These are phyloP conservation scores for Glonium stellatum DNA, from an alignment of 495 filamentous ascomycete genomes.

Conservation along the genomic window DNA sequence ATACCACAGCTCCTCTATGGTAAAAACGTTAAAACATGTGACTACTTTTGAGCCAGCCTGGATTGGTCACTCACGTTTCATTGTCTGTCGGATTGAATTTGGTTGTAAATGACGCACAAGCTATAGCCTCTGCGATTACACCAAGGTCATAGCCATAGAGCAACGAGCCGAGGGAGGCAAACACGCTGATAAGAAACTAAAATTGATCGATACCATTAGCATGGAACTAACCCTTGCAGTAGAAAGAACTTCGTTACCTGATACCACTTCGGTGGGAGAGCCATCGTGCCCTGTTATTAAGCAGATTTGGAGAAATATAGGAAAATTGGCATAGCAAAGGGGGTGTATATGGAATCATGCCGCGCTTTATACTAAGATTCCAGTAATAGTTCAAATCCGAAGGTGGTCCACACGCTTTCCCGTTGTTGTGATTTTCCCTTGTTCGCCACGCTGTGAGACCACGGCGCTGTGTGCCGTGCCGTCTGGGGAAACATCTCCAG, in stretches of 20 bases:
- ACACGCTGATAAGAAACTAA: constrained; percentile 37
- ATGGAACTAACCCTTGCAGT: neutral
- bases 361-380: neutral
- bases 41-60: neutral
- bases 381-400: neutral
- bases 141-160: constrained; percentile 41
- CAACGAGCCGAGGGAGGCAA: constrained; percentile 38
- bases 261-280: constrained; percentile 50
- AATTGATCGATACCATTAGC: neutral
- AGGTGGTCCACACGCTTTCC: neutral
- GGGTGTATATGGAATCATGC: neutral
- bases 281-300: constrained; percentile 33
- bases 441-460: neutral
- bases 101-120: constrained; percentile 36
- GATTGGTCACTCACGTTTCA: constrained; percentile 47
- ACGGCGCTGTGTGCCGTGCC: neutral
- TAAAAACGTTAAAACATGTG: neutral
- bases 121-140: constrained; percentile 37
- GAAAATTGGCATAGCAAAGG: neutral
- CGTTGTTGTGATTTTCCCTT: neutral
- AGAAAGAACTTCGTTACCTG: constrained; percentile 39
- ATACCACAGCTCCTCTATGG: constrained; percentile 52
- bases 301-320: neutral
- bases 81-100: constrained; percentile 48
- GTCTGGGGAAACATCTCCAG: neutral